A percentile compares a stretch with the other conserved stretches of the same genome.
These are phyloP conservation scores for Barnettozyma californica DNA, from an alignment of 805 yeast genomes.

Conservation along the genomic window DNA sequence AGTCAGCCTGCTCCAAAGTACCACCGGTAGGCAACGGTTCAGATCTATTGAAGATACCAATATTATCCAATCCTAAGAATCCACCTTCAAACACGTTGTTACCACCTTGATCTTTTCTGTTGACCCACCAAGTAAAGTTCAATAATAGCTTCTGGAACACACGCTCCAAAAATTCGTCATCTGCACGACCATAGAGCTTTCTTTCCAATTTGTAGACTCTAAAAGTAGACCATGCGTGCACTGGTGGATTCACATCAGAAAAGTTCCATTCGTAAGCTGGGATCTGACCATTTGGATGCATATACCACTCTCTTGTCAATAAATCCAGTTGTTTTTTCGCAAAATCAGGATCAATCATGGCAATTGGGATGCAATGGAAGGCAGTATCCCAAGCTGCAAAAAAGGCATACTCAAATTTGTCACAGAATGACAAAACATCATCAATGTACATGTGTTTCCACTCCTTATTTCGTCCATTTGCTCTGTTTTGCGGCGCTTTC, in stretches of 20 bases:
- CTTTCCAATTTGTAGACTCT: constrained; percentile 84
- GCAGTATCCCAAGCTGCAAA: constrained; percentile 98
- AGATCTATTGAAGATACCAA: constrained; percentile 87
- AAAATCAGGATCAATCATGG: constrained; percentile 89
- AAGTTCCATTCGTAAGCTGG: constrained; percentile 98
- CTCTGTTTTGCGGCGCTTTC: constrained; percentile 77
- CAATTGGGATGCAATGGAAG: constrained; percentile 87
- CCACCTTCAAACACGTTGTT: constrained; percentile 93
- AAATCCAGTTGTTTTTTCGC: constrained; percentile 85
- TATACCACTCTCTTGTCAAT: constrained; percentile 90
- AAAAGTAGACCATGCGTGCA: constrained; percentile 92
- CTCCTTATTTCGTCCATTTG: constrained; percentile 79
- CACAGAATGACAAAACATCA: constrained; percentile 85
- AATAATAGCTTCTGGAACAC: constrained; percentile 86
- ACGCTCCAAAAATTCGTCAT: constrained; percentile 78
- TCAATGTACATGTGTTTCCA: constrained; percentile 89
- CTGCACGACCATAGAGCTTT: constrained; percentile 77
- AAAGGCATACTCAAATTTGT: constrained; percentile 94
- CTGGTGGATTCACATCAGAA: constrained; percentile 94
- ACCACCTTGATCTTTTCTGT: constrained; percentile 81
- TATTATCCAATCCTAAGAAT: constrained; percentile 86
- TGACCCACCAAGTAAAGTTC: constrained; percentile 97
- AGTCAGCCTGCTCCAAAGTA: constrained; percentile 84
- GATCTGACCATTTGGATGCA: constrained; percentile 97
- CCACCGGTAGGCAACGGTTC: constrained; percentile 95